These are phyloP conservation scores for Hymenoscyphus albidus DNA, from an alignment of 2,329 filamentous ascomycete species.

Conservation along the genomic window DNA sequence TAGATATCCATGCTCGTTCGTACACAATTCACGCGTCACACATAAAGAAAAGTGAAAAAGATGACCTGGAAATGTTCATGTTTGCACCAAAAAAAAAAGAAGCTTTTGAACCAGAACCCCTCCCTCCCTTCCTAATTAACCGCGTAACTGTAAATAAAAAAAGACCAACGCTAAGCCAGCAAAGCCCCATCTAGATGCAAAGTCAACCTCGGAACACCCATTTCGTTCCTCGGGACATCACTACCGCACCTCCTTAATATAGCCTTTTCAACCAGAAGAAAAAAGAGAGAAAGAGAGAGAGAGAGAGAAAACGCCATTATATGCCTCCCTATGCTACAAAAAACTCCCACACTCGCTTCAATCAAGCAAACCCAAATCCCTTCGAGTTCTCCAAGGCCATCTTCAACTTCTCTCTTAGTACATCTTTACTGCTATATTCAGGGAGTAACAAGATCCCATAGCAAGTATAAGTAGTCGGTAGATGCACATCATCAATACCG, in stretches of 20 bases:
- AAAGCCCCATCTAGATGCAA: background rate
- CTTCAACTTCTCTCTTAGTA: slow-evolving; percentile 69
- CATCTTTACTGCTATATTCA: slow-evolving; percentile 69
- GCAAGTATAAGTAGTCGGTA: slow-evolving; percentile 90
- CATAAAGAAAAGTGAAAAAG: too few relatives aligned
- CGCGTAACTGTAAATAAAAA: too few relatives aligned
- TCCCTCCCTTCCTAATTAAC: too few relatives aligned
- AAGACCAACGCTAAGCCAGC: background rate
- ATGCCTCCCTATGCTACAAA: background rate
- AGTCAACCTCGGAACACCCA: background rate
- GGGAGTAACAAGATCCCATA: slow-evolving; percentile 86
- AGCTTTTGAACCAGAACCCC: too few relatives aligned
- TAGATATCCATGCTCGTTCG: too few relatives aligned
- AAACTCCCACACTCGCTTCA: background rate
- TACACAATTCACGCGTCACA: too few relatives aligned
- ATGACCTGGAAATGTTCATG: too few relatives aligned
- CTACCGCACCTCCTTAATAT: background rate
- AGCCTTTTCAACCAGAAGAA: background rate
- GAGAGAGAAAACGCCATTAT: background rate
- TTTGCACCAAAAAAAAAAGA: too few relatives aligned
- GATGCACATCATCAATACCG: slow-evolving; percentile 56
- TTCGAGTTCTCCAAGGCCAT: slow-evolving; percentile 84
- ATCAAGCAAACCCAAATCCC: slow-evolving; percentile 74
- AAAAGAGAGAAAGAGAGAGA: too few relatives aligned
- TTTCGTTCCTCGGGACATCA: background rate